Base-by-base conservation (phyloP, 495 filamentous ascomycete genomes). In the Hyaloscypha variabilis region DNA sequence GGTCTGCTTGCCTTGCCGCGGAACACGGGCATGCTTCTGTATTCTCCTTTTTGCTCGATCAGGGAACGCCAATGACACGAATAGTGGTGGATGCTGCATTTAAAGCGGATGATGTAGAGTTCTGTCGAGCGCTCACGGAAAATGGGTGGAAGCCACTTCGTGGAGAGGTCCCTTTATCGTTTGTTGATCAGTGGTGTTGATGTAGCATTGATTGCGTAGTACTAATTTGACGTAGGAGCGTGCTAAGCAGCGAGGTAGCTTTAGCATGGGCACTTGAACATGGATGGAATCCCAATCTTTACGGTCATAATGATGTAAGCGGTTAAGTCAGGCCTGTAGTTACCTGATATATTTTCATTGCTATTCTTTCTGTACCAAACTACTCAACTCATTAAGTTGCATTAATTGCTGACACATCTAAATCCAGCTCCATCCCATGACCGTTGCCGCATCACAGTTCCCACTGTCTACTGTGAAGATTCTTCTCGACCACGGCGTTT, bases 221-320 rank as follows among this genome's bases (percentile, higher is more conserved):
- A 29, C 51, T 54, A 54, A 54, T 54, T 54, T 54, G 17, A 54
- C 26, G 26, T 23, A 54, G 51, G 26, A 54, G 51, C 51, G 6
- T 54, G 26, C 51, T 54, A 54, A 17, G 51, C 51, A 54, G 6
- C 19, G 51, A 54, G 51, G 26, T 54, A 6, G 8, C 51, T 23
- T 54, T 54, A 23, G 3, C 21, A 25, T 54, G 51, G 51, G 8
- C 26, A 23, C 51, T 54, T 23, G 4, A 54, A 54, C 21, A 54
- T 54, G 51, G 51, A 54, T 54, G 51, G 51, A 54, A 54, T 54
- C 51, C 51, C 10, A 54, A 54, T 23, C 51, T 54, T 54, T 26
- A 54, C 51, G 51, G 51, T 17, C 51, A 54, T 54, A 17, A 54
- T 54, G 51, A 54, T 54, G 26, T n/a, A n/a, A n/a, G n/a, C n/a